These are phyloP conservation scores for Coemansia sp. DNA, from an alignment of 192 early-diverging fungal genomes.

Conservation along the genomic window DNA sequence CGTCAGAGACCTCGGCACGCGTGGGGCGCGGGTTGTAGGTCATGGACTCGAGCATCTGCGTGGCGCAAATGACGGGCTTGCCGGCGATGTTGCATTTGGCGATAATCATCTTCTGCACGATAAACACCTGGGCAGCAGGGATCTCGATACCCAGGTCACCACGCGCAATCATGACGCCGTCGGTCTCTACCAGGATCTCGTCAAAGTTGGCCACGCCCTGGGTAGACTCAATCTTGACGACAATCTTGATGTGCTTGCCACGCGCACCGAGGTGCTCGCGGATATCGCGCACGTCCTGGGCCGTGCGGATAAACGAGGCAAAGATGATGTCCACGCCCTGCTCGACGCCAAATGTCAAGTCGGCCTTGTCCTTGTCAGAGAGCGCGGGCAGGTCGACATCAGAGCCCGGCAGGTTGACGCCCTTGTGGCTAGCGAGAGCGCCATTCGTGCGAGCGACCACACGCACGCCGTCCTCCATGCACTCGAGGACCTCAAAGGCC, in stretches of 20 bases:
- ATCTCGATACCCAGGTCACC: slow-evolving; percentile 98
- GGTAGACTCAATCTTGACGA: slow-evolving; percentile 97
- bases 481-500: slow-evolving; percentile 87
- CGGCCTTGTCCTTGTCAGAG: slow-evolving; percentile 90
- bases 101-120: slow-evolving; percentile 98
- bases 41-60: slow-evolving; percentile 98
- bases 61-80: slow-evolving; percentile 95
- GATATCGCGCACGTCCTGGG: slow-evolving; percentile 87
- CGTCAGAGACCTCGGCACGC: slow-evolving; percentile 97
- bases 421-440: slow-evolving; percentile 87
- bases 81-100: slow-evolving; percentile 96
- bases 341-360: slow-evolving; percentile 89
- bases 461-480: slow-evolving; percentile 56
- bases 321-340: slow-evolving; percentile 94
- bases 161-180: slow-evolving; percentile 99
- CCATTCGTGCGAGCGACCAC: slow-evolving; percentile 85
- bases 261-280: slow-evolving; percentile 76
- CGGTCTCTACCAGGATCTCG: slow-evolving; percentile 88
- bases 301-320: slow-evolving; percentile 95
- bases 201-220: slow-evolving; percentile 99
- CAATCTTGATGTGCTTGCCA: slow-evolving; percentile 89
- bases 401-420: slow-evolving; percentile 92
- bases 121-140: slow-evolving; percentile 86
- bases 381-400: slow-evolving; percentile 92
- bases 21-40: slow-evolving; percentile 97